Evolutionary conservation across 495 filamentous ascomycete species (phyloP).

Genomic region (Parachaetomium inaequale): DNA sequence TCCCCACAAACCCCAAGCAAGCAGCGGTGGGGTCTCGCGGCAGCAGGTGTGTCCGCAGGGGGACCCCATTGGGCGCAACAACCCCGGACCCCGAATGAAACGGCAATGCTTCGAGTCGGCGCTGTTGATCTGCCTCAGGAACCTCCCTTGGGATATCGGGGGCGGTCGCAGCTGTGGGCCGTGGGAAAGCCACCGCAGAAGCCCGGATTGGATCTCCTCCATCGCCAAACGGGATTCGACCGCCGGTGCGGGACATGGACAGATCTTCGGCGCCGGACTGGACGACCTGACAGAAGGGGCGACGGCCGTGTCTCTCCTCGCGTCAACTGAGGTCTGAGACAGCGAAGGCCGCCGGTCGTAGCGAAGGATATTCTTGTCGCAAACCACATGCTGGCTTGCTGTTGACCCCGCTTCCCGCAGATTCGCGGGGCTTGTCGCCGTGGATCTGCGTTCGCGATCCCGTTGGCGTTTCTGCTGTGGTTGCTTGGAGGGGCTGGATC

Average conservation of each 20-base stretch:
- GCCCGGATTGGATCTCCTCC: neutral
- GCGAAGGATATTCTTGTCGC: neutral
- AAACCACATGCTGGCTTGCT: neutral
- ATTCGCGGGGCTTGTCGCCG: neutral
- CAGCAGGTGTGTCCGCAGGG: neutral
- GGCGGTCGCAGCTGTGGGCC: neutral
- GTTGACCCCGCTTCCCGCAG: neutral
- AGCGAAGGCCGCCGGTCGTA: neutral
- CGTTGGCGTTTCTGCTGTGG: neutral
- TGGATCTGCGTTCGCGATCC: slow-evolving; percentile 4
- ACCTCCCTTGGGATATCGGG: neutral
- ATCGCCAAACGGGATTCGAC: neutral
- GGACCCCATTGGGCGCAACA: neutral
- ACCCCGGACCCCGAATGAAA: slow-evolving; percentile 11
- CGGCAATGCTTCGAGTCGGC: neutral
- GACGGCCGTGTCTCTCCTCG: neutral
- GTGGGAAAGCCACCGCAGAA: neutral
- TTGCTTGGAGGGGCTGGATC: neutral
- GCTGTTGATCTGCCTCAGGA: slow-evolving; percentile 6
- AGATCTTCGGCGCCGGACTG: slow-evolving; percentile 15
- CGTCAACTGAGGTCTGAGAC: slow-evolving; percentile 17
- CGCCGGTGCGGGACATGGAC: slow-evolving; percentile 19
- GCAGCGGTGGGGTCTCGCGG: slow-evolving; percentile 2
- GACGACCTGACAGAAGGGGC: neutral
- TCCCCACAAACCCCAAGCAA: neutral